Evolutionary conservation across 2,329 filamentous ascomycete genomes (phyloP), one percentile per base, ranked within the genome.

Genomic region (Teratosphaeria zuluensis): DNA sequence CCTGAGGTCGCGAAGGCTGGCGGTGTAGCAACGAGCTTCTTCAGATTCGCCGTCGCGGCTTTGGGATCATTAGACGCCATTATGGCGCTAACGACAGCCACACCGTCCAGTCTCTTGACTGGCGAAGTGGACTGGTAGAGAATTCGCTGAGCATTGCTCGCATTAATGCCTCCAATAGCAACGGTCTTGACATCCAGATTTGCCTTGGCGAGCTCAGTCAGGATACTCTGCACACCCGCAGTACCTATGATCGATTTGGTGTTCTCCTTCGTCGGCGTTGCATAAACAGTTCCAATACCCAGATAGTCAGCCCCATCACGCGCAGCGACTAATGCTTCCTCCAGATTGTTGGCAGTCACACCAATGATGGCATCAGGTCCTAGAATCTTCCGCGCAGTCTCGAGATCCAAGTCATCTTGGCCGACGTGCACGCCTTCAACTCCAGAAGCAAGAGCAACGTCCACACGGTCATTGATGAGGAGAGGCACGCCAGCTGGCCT

Each of bases 371-470:
- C 87, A 64, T 86, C 78, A 0, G 82, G 76, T 0, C 91, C 91
- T 0, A 97, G 81, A 2, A 96, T 74, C 24, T 76, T 79, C 59
- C 89, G 87, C 1, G 91, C 92, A 46, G 81, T 80, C 8, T 75
- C 69, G 31, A 89, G 72, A 60, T 84, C 84, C 79, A 96, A 86
- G 73, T 97, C 92, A 80, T 96, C 92, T 76, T 97, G 92, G 6
- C 94, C 94, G 55, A 97, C 83, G 72, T 97, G 94, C 8, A 96
- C 90, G 53, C 94, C 94, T 76, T 96, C 92, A 59, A 89, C 94
- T 12, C 85, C 89, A 51, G 92, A 82, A 14, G 90, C 91, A 19
- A 90, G 80, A 8, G 91, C 92, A 30, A 97, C 89, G 71, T 96
- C 92, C 5, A 96, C 83, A 12, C 92, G 85, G 72, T 97, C 94